phyloP scores from a whole-genome alignment of 2,329 filamentous ascomycete genomes.

The Fusarium sp. region DNA sequence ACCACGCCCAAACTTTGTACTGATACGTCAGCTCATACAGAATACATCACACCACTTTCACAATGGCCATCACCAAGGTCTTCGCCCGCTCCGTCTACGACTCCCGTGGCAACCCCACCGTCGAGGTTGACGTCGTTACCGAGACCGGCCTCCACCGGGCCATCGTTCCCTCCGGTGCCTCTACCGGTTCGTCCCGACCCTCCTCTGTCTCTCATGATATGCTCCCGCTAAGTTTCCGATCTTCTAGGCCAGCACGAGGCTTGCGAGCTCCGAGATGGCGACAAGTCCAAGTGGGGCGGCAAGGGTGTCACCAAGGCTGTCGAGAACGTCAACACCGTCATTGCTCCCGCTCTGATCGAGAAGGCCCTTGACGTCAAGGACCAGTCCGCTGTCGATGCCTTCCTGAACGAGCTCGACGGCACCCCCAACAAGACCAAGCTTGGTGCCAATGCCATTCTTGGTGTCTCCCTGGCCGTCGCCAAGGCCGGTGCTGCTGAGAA shows the following conservation, averaged over 20 bases:
- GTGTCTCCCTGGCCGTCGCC: slow-evolving; percentile 86
- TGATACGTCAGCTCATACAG: slow-evolving; percentile 43
- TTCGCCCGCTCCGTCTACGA: slow-evolving; percentile 98
- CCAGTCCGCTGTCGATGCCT: slow-evolving; percentile 86
- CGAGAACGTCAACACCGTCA: slow-evolving; percentile 86
- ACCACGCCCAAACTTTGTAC: slow-evolving; percentile 35
- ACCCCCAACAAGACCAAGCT: slow-evolving; percentile 90
- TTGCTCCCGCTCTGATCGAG: slow-evolving; percentile 87
- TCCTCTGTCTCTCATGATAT: slow-evolving; percentile 35
- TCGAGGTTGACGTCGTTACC: slow-evolving; percentile 97
- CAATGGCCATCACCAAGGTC: slow-evolving; percentile 92
- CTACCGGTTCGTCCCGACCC: slow-evolving; percentile 78
- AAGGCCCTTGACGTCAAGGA: slow-evolving; percentile 88
- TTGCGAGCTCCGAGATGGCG: slow-evolving; percentile 90
- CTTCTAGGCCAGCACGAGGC: slow-evolving; percentile 86
- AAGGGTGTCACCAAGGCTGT: slow-evolving; percentile 92
- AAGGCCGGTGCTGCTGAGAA: slow-evolving; percentile 94
- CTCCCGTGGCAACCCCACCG: slow-evolving; percentile 98
- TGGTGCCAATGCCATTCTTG: slow-evolving; percentile 90
- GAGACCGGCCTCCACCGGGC: slow-evolving; percentile 97
- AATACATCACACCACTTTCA: slow-evolving; percentile 57
- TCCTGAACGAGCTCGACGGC: slow-evolving; percentile 88
- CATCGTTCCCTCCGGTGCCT: slow-evolving; percentile 97
- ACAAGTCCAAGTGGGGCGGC: slow-evolving; percentile 88
- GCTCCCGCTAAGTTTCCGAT: slow-evolving; percentile 50